Evolutionary conservation across 257 asterid genomes (phyloP).

Genomic region (Penstemon newberryi): DNA sequence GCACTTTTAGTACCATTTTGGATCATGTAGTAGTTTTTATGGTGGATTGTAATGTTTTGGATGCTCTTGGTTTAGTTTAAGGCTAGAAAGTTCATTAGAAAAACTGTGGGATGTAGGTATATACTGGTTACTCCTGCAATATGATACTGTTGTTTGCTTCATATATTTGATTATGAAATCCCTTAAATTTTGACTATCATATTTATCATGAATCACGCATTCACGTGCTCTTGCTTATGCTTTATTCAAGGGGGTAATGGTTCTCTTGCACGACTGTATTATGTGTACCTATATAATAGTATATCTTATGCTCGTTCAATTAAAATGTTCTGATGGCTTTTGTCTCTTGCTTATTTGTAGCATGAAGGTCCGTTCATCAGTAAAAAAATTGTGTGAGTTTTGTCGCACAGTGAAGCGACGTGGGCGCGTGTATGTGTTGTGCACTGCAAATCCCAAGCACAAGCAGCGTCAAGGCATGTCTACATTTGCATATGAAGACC

Average conservation of each 20-base stretch:
- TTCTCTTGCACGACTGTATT: not conserved
- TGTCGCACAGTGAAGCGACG: conserved; percentile 87
- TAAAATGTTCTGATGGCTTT: conserved; percentile 15
- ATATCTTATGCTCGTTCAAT: not conserved
- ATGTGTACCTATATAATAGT: not conserved
- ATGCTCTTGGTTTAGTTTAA: too few species aligned
- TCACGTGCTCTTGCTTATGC: not conserved
- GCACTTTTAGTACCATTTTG: not conserved
- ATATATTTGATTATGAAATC: not conserved
- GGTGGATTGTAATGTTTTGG: not conserved
- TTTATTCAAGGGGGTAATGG: not conserved
- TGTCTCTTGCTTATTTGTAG: conserved; percentile 31
- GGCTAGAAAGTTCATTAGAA: too few species aligned
- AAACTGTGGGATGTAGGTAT: not conserved
- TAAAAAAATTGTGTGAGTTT: conserved; percentile 89
- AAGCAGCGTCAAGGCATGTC: conserved; percentile 93
- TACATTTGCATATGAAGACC: conserved; percentile 73
- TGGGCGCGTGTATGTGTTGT: conserved; percentile 82
- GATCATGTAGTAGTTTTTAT: not conserved
- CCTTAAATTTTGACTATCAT: conserved; percentile 3
- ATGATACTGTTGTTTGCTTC: not conserved
- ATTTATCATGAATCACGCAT: not conserved
- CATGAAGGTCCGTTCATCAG: conserved; percentile 98
- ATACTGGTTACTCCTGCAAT: not conserved
- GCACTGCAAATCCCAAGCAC: conserved; percentile 94